Conservation (phyloP, 345 rosid genomes). For the Atalantia buxifolia region DNA sequence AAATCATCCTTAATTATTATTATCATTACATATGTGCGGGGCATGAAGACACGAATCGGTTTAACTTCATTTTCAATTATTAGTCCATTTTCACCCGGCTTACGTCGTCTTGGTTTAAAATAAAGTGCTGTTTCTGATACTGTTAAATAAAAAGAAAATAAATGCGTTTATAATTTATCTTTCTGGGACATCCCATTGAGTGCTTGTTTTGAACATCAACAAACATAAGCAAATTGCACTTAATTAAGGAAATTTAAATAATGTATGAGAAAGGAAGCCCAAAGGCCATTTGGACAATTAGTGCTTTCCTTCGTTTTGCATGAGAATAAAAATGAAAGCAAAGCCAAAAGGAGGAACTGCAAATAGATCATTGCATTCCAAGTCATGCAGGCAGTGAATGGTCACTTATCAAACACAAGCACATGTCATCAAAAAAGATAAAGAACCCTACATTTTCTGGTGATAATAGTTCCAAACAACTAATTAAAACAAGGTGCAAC, state of each 20-base stretch:
- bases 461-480: background rate
- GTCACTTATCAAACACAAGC: slow-evolving; percentile 4
- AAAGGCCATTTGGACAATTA: background rate
- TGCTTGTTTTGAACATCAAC: background rate
- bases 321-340: background rate
- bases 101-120: too few species aligned
- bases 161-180: background rate
- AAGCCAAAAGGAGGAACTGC: background rate
- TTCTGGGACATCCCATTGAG: background rate
- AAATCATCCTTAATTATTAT: too few species aligned
- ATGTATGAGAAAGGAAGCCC: background rate
- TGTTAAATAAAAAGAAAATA: too few species aligned
- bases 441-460: background rate
- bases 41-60: too few species aligned
- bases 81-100: too few species aligned
- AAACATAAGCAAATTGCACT: too few species aligned
- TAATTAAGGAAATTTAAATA: background rate
- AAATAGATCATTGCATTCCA: background rate
- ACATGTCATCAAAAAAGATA: background rate
- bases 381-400: background rate
- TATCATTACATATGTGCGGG: too few species aligned
- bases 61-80: too few species aligned
- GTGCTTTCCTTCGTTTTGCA: background rate
- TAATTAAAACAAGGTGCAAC: background rate
- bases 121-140: too few species aligned